Conservation (phyloP, 2,329 filamentous ascomycete genomes). For the Ascochyta fabae region DNA sequence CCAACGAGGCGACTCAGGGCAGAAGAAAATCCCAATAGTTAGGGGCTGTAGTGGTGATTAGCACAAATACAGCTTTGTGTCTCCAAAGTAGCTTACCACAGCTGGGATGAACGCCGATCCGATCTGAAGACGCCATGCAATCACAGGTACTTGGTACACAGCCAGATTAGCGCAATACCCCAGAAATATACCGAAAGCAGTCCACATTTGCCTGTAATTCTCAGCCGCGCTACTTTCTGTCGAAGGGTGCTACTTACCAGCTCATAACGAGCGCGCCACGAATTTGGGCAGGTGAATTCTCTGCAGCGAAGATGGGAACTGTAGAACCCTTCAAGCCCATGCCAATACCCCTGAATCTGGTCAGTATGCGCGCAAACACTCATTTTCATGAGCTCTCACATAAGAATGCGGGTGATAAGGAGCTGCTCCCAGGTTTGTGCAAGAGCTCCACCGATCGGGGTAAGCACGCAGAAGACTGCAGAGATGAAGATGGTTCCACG, state of each 20-base stretch:
- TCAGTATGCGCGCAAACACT: neutral
- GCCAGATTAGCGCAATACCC: constrained; percentile 42
- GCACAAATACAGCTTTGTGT: neutral
- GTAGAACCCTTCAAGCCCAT: constrained; percentile 45
- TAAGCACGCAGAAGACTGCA: constrained; percentile 32
- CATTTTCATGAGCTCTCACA: constrained; percentile 7
- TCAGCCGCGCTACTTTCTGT: neutral
- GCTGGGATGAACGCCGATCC: constrained; percentile 51
- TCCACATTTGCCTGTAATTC: constrained; percentile 51
- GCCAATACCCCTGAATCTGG: constrained; percentile 27
- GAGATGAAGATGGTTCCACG: constrained; percentile 40
- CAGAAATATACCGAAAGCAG: constrained; percentile 37
- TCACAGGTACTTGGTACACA: constrained; percentile 38
- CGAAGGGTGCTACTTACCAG: constrained; percentile 30
- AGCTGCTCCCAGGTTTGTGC: constrained; percentile 33
- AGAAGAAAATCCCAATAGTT: constrained; percentile 49
- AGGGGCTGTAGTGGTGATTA: constrained; percentile 26
- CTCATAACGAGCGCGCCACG: constrained; percentile 57
- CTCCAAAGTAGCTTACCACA: constrained; percentile 16
- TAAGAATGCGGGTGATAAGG: constrained; percentile 28
- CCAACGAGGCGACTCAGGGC: constrained; percentile 49
- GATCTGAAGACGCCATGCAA: constrained; percentile 51
- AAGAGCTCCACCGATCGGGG: constrained; percentile 34
- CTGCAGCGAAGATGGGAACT: constrained; percentile 54
- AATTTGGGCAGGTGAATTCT: constrained; percentile 55